Base-by-base conservation (phyloP, 352 stramenopile species). In the Globisporangium parvum region DNA sequence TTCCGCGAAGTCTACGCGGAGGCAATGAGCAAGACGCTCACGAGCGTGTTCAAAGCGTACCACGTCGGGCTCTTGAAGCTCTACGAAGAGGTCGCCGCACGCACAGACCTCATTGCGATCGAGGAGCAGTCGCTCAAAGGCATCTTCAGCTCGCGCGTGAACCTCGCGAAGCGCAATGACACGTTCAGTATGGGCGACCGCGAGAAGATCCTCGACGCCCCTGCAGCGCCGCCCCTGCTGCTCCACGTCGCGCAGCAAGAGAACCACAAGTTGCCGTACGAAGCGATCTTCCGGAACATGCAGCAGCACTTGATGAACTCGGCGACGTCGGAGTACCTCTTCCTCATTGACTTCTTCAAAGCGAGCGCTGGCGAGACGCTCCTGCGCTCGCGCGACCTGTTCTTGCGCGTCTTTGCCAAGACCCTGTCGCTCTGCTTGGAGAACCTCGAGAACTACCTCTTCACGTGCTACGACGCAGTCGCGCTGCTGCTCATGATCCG, bases 401-500 rank as follows among this genome's bases (percentile, higher is more conserved):
- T 98, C 66, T 75, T 97, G 47, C 80, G 86, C 23, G 92, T 99
- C 8, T 99, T 99, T 79, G 84, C 88, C 8, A 96, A 95, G 66
- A 98, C 96, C 26, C 73, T 99, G n/a, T 96, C 86, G 3, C 58
- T 98, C 26, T 90, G 96, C 45, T 72, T 99, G 17, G 97, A 99
- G 65, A 96, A 99, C 62, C 69, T 99, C 49, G 96, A 99, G 60
- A 99, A 98, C 71, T 98, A 98, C 60, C 66, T 99, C 2, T 98
- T 98, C 66, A 96, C 85, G 47, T 98, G 86, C 62, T 96, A 98
- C 63, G 97, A 99, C 78, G 91, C 86, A 17, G 90, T 99, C 26
- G 96, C 86, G 35, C 71, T 99, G 24, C 79, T 99, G n/a, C 82
- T 99, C 17, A 99, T 99, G 95, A 98, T 99, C 62, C 96, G 96